Base-by-base conservation (phyloP, 2,329 filamentous ascomycete species). In the Pseudonectria foliicola region DNA sequence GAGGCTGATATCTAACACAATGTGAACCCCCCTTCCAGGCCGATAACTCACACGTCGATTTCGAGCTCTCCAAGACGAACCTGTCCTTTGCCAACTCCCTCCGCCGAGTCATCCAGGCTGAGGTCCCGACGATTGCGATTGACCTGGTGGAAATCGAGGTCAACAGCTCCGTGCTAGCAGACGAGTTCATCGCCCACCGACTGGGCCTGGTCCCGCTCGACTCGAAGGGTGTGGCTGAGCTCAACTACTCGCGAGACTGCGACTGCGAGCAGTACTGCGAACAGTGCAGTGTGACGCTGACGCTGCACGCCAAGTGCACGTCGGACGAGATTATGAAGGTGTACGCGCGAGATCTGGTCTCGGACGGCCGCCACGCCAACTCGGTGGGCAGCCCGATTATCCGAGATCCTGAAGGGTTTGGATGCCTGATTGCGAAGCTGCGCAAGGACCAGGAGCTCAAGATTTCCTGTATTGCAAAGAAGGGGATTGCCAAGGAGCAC, bases 401-500 rank as follows among this genome's bases (percentile, higher is more conserved):
- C 52, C 81, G 74, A 29, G 90, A 98, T 57, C 75, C 82, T 1
- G 85, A 90, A 33, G 80, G 81, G 10, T 77, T 84, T 38, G 92
- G 92, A 1, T 77, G 83, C 29, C 71, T 96, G 49, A 90, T 98
- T 46, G 85, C 84, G 54, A 96, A 96, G 70, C 67, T 98, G 56
- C 75, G 90, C 39, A 83, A 82, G 55, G 87, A 84, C 3, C 92
- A 98, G 64, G 88, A 95, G 62, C 67, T 98, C 41, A 82, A 87
- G 59, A 77, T 98, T 55, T 85, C 77, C 42, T 96, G 90, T 57
- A 84, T 95, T 46, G 92, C 90, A 33, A 95, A 95, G 72, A 96
- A 96, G 72, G 92, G 92, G 1, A 96, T 96, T 46, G 89, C 90
- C 25, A 98, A 98, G 70, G 92, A 98, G 61, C 92, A 98, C 63